Percentiles rank a stretch among this genome's conserved stretches.
These are phyloP conservation scores for Geotrichum siamense DNA, from an alignment of 1,139 yeast genomes.

Conservation along the genomic window DNA sequence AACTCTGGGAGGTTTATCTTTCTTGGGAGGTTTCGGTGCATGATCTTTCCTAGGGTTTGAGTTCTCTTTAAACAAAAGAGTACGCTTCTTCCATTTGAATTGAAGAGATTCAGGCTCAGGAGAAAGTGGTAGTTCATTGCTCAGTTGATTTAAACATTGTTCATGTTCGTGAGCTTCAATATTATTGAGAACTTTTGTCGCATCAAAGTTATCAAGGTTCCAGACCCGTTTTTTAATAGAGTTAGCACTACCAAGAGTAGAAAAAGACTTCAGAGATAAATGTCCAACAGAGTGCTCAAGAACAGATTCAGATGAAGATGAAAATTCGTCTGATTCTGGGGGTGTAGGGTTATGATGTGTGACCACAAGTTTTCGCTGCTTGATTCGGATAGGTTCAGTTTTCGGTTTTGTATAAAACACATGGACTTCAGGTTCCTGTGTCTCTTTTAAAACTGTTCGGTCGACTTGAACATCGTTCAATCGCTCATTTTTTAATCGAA, in stretches of 20 bases:
- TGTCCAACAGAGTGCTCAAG: background rate
- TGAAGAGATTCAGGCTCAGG: no score
- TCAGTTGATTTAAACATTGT: no score
- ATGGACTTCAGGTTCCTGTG: background rate
- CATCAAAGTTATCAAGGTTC: background rate
- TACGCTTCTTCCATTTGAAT: no score
- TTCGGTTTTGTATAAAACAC: background rate
- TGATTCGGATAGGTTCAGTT: background rate
- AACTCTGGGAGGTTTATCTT: background rate
- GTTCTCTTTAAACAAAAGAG: no score
- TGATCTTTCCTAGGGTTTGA: background rate
- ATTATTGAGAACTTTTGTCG: background rate
- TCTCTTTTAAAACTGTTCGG: no score
- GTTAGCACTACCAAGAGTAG: background rate
- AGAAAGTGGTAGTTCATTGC: no score
- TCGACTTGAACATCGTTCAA: no score
- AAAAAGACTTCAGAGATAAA: background rate
- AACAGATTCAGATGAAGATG: background rate
- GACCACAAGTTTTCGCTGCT: constrained; percentile 3
- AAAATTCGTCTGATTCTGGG: background rate
- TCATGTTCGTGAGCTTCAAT: background rate
- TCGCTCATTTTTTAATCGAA: no score
- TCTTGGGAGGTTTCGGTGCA: background rate
- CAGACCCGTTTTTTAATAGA: background rate
- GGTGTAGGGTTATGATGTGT: background rate